These are phyloP conservation scores for Rhododendron henanense DNA, from an alignment of 148 eudicot species.

Conservation along the genomic window DNA sequence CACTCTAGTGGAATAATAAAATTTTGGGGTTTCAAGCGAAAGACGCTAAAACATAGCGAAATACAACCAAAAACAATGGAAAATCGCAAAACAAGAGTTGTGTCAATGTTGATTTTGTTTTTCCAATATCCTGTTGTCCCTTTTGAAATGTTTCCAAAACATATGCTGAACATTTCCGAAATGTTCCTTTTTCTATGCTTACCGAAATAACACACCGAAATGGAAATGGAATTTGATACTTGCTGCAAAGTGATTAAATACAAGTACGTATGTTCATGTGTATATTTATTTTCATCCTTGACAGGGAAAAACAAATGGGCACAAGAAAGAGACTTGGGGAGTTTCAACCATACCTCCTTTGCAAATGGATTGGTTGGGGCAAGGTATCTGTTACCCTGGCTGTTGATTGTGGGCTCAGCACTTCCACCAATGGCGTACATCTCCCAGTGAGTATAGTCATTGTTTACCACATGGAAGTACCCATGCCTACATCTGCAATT, in stretches of 20 bases:
- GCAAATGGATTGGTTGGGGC: constrained; percentile 74
- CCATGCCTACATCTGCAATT: constrained; percentile 81
- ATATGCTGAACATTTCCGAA: background rate
- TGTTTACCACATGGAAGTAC: constrained; percentile 94
- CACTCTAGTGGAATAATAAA: background rate
- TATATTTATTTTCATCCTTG: background rate
- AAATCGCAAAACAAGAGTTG: background rate
- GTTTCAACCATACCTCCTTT: constrained; percentile 52
- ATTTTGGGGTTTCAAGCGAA: background rate
- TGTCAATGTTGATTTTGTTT: background rate
- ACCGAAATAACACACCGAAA: background rate
- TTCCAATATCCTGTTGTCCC: background rate
- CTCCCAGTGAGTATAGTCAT: constrained; percentile 97
- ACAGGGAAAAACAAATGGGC: background rate
- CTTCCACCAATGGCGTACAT: constrained; percentile 98
- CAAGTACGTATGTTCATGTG: background rate
- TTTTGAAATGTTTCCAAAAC: background rate
- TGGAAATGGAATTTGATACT: background rate
- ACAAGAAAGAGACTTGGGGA: background rate
- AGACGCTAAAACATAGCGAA: background rate
- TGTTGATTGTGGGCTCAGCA: constrained; percentile 82
- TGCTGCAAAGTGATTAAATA: background rate
- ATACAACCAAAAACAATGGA: background rate
- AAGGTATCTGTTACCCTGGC: constrained; percentile 90
- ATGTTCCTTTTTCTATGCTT: background rate